Evolutionary conservation across 2,329 filamentous ascomycete species (phyloP), one percentile per base, ranked within the genome.

Genomic region (Huntiella moniliformis): DNA sequence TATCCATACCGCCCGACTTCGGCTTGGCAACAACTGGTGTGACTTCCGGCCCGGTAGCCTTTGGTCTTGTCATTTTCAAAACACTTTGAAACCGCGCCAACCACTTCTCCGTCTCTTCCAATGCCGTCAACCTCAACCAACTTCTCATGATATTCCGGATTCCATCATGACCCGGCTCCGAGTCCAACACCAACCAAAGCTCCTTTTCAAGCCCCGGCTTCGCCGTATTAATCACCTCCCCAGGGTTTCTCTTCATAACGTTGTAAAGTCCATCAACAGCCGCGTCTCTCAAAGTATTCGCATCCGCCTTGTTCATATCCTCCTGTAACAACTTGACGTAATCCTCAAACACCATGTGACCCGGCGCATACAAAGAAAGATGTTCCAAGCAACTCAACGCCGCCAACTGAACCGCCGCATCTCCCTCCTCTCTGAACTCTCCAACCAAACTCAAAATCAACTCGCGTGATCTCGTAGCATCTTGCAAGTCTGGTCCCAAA

Each of bases 401-500:
- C 52, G 86, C 84, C 13, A 78, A 74, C 22, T 86, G 73, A 4
- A 93, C 72, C 8, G 79, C 64, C 3, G 74, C 60, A 46, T 82
- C 77, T 4, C 80, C 71, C 54, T 92, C 83, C 41, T 79, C 68
- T 51, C 83, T 77, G 55, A 96, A 91, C 52, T 92, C 80, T 3
- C 75, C 71, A 3, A 96, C 79, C 6, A 98, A 69, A 0, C 79
- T 91, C 51, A 96, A 71, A 43, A 96, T 91, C 45, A 98, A 71
- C 57, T 95, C 87, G 53, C 91, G 71, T n/a, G 85, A 83, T 61
- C 93, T 95, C 3, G 76, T 77, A 52, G 91, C 77, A 56, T 96
- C 91, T 60, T 96, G 91, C 16, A 98, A 66, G 61, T 98, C 92
- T 0, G 91, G 91, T 0, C 91, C 91, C 8, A 98, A 71, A 7